A percentile compares a stretch with the other conserved stretches of the same genome.
Conservation (phyloP, 2,329 filamentous ascomycete species). For the Aspergillus thermomutatus region DNA sequence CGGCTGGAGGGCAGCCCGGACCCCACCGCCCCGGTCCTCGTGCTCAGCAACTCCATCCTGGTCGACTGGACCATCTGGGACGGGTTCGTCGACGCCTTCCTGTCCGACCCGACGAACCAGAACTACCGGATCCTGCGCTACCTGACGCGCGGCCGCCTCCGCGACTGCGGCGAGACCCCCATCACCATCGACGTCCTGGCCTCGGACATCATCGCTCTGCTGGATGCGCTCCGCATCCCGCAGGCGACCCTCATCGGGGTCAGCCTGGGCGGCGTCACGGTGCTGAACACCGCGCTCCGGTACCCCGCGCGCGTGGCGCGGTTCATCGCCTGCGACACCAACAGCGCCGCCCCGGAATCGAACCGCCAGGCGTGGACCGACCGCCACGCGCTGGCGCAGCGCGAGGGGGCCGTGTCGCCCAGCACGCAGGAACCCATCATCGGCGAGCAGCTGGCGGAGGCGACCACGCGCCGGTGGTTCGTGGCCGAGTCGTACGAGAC, state of each 20-base stretch:
- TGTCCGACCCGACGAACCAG: slow-evolving; percentile 52
- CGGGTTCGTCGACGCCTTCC: slow-evolving; percentile 61
- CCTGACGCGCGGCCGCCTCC: slow-evolving; percentile 67
- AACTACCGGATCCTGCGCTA: slow-evolving; percentile 71
- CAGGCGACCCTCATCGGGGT: slow-evolving; percentile 71
- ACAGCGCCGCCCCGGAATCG: slow-evolving; percentile 64
- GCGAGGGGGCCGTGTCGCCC: slow-evolving; percentile 39
- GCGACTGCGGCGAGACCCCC: slow-evolving; percentile 36
- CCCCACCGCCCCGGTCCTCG: slow-evolving; percentile 66
- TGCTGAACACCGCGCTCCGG: slow-evolving; percentile 67
- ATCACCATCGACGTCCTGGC: slow-evolving; percentile 64
- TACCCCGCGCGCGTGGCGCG: slow-evolving; percentile 57
- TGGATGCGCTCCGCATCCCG: slow-evolving; percentile 66
- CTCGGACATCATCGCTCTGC: slow-evolving; percentile 62
- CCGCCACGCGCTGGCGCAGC: slow-evolving; percentile 65
- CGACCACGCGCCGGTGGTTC: slow-evolving; percentile 77
- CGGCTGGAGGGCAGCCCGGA: slow-evolving; percentile 69
- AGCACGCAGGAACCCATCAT: slow-evolving; percentile 55
- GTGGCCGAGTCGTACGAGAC: slow-evolving; percentile 56
- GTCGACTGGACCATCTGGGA: slow-evolving; percentile 81
- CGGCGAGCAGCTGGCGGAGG: slow-evolving; percentile 59
- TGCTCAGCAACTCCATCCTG: slow-evolving; percentile 77
- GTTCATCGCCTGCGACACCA: slow-evolving; percentile 77
- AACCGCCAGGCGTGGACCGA: slow-evolving; percentile 80
- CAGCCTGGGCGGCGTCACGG: slow-evolving; percentile 75